Conservation (phyloP, 139 green algal species). For the Chlamydomonas sphaeroides region DNA sequence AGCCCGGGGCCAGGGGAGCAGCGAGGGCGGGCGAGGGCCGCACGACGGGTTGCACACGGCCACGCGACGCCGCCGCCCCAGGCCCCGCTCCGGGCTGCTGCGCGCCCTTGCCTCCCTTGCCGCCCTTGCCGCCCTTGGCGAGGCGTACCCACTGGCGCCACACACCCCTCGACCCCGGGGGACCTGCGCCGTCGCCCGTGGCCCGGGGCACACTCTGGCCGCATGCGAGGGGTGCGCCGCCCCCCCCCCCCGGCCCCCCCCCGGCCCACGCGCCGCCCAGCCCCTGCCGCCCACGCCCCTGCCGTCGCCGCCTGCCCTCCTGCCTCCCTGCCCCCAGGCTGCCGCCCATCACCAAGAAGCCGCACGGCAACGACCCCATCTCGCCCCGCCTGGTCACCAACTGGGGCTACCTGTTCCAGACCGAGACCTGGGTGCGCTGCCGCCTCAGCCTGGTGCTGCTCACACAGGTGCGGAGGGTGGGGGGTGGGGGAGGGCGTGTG, state of each 20-base stretch:
- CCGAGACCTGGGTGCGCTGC: constrained; percentile 62
- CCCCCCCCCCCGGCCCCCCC: no score
- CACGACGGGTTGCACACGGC: no score
- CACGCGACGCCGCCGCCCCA: no score
- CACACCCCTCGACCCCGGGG: no score
- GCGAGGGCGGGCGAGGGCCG: not conserved
- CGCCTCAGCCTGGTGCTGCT: constrained; percentile 64
- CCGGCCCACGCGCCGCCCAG: not conserved
- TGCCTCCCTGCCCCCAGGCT: constrained; percentile 19
- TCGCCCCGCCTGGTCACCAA: constrained; percentile 64
- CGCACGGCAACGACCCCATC: constrained; percentile 3
- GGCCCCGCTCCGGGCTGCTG: no score
- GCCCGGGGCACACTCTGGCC: no score
- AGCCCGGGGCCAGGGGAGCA: not conserved
- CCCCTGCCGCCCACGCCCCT: not conserved
- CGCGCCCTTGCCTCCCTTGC: no score
- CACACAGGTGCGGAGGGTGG: constrained; percentile 52
- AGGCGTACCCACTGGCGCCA: no score
- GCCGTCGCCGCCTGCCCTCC: not conserved
- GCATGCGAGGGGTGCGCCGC: no score
- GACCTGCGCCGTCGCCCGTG: no score
- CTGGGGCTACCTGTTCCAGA: constrained; percentile 75
- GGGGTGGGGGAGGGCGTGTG: not conserved
- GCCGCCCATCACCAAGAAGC: constrained; percentile 58
- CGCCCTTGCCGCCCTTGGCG: no score